A percentile compares a stretch with the other conserved stretches of the same genome.
Evolutionary conservation across 208 protist genomes (phyloP).

Genomic region (Trypanosoma grayi): DNA sequence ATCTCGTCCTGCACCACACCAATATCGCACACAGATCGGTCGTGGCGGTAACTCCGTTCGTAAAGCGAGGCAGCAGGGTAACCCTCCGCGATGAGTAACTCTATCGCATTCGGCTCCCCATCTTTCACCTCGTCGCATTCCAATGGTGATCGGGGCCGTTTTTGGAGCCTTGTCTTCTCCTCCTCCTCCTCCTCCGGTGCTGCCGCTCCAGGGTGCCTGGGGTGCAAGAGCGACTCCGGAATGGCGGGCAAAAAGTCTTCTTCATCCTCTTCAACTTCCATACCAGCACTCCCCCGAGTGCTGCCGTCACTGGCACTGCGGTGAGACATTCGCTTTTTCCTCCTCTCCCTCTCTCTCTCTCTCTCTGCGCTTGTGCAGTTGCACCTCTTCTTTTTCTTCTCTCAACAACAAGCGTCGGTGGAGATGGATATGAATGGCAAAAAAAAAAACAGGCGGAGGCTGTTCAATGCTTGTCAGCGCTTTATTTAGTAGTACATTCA

Average conservation of each 20-base stretch:
- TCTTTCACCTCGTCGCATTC: not conserved
- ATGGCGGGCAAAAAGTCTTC: constrained; percentile 63
- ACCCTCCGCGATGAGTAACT: constrained; percentile 20
- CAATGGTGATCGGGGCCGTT: constrained; percentile 14
- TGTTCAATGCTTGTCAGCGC: too few species aligned
- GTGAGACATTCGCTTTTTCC: not conserved
- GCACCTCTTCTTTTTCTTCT: not conserved
- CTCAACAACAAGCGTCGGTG: too few species aligned
- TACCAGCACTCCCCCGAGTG: not conserved
- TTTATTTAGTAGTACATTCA: too few species aligned
- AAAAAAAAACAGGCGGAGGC: too few species aligned
- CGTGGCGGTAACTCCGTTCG: constrained; percentile 64
- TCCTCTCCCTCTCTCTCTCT: constrained; percentile 16
- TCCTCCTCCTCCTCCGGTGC: not conserved
- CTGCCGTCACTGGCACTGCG: not conserved
- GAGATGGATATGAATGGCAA: too few species aligned
- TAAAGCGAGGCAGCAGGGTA: constrained; percentile 48
- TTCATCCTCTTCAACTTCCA: constrained; percentile 36
- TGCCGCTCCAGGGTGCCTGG: not conserved
- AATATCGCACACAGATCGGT: constrained; percentile 36
- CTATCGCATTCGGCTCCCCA: not conserved
- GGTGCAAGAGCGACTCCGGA: constrained; percentile 18
- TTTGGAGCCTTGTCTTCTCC: not conserved
- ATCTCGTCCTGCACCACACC: constrained; percentile 45
- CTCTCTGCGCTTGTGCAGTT: not conserved